Percentiles rank a stretch among this genome's conserved stretches.
Evolutionary conservation across 176 grass and related monocot species (phyloP).

Genomic region (Musa beccarii): DNA sequence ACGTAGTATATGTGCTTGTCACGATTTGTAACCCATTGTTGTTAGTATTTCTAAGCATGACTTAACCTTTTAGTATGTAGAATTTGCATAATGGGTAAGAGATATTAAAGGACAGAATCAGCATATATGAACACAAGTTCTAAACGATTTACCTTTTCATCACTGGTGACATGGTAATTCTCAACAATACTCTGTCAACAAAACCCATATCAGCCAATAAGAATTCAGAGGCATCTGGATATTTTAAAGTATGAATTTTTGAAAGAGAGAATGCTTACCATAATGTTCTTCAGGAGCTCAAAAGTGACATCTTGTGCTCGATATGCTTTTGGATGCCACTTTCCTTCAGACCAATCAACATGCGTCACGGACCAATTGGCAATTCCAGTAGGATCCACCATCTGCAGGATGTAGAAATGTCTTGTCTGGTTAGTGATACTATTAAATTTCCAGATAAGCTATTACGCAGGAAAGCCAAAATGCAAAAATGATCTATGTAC

Average conservation of each 20-base stretch:
- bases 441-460: conserved; percentile 9
- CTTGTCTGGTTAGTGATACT: neutral
- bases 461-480: conserved; percentile 4
- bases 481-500: conserved; percentile 29
- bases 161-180: conserved; percentile 72
- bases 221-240: neutral
- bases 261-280: conserved; percentile 38
- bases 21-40: too few species aligned
- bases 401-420: conserved; percentile 25
- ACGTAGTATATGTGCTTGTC: too few species aligned
- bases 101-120: neutral
- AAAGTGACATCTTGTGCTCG: conserved; percentile 66
- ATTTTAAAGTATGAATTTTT: neutral
- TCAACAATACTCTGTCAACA: conserved; percentile 60
- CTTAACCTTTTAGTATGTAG: too few species aligned
- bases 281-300: conserved; percentile 71
- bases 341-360: conserved; percentile 94
- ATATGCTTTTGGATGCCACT: conserved; percentile 95
- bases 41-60: too few species aligned
- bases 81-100: too few species aligned
- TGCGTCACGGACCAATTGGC: conserved; percentile 91
- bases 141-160: conserved; percentile 46
- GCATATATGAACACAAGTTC: too few species aligned
- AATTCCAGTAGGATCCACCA: conserved; percentile 89
- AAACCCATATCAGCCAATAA: neutral